Conservation (phyloP, 2,329 filamentous ascomycete species). For the Fonsecaea nubica region DNA sequence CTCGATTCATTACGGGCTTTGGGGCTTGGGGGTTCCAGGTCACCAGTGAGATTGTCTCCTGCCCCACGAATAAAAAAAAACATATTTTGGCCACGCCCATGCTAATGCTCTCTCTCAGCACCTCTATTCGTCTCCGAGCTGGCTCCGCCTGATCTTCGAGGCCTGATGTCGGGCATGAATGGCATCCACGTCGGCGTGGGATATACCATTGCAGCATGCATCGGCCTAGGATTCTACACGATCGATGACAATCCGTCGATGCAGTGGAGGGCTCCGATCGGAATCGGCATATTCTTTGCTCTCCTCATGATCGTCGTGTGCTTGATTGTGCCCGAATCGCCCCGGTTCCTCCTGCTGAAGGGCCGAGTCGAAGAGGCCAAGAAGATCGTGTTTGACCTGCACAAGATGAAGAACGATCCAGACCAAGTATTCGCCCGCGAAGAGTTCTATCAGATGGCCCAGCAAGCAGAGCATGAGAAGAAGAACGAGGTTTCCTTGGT, state of each 20-base stretch:
- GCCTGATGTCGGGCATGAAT: conserved; percentile 30
- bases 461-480: conserved; percentile 27
- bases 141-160: conserved; percentile 28
- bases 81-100: too few relatives aligned
- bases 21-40: conserved; percentile 22
- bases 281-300: conserved; percentile 25
- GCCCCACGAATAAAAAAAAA: too few relatives aligned
- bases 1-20: conserved; percentile 21
- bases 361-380: conserved; percentile 39
- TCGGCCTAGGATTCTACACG: conserved; percentile 28
- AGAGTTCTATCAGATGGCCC: conserved; percentile 33
- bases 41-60: conserved; percentile 10
- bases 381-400: conserved; percentile 33
- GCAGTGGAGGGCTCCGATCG: conserved; percentile 29
- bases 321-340: conserved; percentile 41
- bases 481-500: too few relatives aligned
- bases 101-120: neutral
- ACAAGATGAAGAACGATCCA: conserved; percentile 21
- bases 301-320: conserved; percentile 37
- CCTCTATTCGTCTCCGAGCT: conserved; percentile 24
- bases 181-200: conserved; percentile 27
- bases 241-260: conserved; percentile 5
- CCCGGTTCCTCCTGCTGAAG: conserved; percentile 41
- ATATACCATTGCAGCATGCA: conserved; percentile 27
- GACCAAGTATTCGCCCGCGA: conserved; percentile 23